phyloP scores from a whole-genome alignment of 257 asterid genomes.

The Linaria vulgaris region DNA sequence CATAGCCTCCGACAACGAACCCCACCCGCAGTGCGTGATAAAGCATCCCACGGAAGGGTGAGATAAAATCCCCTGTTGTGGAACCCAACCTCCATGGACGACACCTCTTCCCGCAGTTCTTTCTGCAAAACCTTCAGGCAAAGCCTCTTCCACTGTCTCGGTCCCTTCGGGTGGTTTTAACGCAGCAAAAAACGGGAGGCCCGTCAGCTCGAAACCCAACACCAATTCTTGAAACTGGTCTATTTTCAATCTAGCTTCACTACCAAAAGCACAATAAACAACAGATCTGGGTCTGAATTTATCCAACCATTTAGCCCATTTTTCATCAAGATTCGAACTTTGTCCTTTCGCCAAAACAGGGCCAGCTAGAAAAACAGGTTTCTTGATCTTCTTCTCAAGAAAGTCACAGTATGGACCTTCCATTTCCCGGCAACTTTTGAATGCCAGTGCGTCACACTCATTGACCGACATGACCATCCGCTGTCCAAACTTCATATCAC shows the following conservation, averaged over 20 bases:
- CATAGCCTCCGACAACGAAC: slow-evolving; percentile 40
- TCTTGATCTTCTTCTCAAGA: slow-evolving; percentile 37
- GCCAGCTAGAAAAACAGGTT: slow-evolving; percentile 43
- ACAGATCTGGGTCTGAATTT: slow-evolving; percentile 32
- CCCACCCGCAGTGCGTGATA: slow-evolving; percentile 42
- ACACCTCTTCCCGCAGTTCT: slow-evolving; percentile 28
- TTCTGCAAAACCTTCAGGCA: slow-evolving; percentile 31
- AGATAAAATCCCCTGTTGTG: slow-evolving; percentile 33
- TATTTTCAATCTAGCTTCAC: slow-evolving; percentile 38
- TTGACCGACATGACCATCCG: slow-evolving; percentile 27
- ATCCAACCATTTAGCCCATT: slow-evolving; percentile 41
- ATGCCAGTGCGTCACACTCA: slow-evolving; percentile 39
- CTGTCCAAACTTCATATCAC: slow-evolving; percentile 31
- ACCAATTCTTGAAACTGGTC: slow-evolving; percentile 36
- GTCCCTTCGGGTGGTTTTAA: slow-evolving; percentile 39
- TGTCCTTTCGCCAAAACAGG: slow-evolving; percentile 41
- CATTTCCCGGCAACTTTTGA: slow-evolving; percentile 44
- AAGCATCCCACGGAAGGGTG: slow-evolving; percentile 40
- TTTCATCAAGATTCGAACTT: slow-evolving; percentile 24
- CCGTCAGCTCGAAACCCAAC: slow-evolving; percentile 35
- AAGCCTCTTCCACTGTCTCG: slow-evolving; percentile 33
- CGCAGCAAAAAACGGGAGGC: slow-evolving; percentile 33
- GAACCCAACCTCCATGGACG: slow-evolving; percentile 40
- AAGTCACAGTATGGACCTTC: slow-evolving; percentile 38
- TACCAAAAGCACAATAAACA: slow-evolving; percentile 50